Evolutionary conservation across 2,329 filamentous ascomycete species (phyloP), one percentile per base, ranked within the genome.

Genomic region (Catunica adiposa): DNA sequence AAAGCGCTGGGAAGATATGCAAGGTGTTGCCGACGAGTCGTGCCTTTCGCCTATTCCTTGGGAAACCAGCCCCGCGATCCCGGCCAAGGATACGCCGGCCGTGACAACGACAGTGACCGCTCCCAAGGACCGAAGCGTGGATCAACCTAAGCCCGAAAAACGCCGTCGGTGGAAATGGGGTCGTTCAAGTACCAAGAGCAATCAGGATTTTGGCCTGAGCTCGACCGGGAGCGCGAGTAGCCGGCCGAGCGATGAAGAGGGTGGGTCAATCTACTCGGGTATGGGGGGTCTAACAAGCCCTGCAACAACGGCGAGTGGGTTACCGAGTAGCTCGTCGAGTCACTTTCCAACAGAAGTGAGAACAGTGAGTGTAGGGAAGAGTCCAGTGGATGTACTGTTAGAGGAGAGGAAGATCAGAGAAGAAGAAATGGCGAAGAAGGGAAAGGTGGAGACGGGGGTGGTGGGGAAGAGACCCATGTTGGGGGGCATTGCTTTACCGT

Each of bases 401-500:
- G 51, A 50, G 11, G 53, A 58, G 29, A 48, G 57, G 15, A 48
- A 44, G 25, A 20, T 26, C 23, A 48, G 54, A 9, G 57, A 58
- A 44, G 40, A 47, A 22, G 56, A 58, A 23, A 58, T 55, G 53
- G 53, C 57, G 7, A 68, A 71, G 0, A 63, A 70, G 29, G 70
- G 69, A 51, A 62, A 66, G 0, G 67, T 75, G 47, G 67, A 73
- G 59, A 70, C 78, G 0, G 77, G 75, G 0, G 71, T 74, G 2
- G 72, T 74, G 0, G 77, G 77, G 3, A 84, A 82, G 63, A 71
- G 84, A 2, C 82, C 84, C 0, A 80, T 80, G 48, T 72, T 84
- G 4, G 79, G 78, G 20, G 82, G 83, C 0, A 77, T 88, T 25
- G 83, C 85, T 0, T 76, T 86, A 61, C 85, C 85, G 0, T 89